phyloP scores from a whole-genome alignment of 73 alveolate genomes.

The Paramecium primaurelia region DNA sequence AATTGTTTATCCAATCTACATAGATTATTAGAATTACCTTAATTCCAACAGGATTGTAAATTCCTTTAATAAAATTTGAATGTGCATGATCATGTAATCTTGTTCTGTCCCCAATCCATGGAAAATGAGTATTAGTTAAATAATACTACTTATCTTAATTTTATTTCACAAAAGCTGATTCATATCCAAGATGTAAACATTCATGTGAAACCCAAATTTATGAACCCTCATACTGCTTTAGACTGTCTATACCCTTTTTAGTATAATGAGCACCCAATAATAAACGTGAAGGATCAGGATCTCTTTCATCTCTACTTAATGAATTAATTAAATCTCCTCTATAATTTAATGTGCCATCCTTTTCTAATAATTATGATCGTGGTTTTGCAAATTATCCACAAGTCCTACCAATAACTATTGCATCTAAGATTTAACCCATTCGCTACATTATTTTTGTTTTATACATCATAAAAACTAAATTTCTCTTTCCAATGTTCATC shows the following conservation, averaged over 20 bases:
- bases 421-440: slow-evolving; percentile 30
- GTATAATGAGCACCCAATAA: slow-evolving; percentile 12
- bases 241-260: not conserved
- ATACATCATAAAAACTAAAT: slow-evolving; percentile 27
- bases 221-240: not conserved
- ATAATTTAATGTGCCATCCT: slow-evolving; percentile 53
- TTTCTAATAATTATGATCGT: slow-evolving; percentile 1
- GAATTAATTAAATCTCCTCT: slow-evolving; percentile 52
- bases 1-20: slow-evolving; percentile 51
- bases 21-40: not conserved
- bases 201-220: slow-evolving; percentile 58
- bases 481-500: not conserved
- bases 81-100: slow-evolving; percentile 61
- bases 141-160: not conserved
- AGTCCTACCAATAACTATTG: slow-evolving; percentile 52
- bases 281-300: slow-evolving; percentile 61
- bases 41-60: slow-evolving; percentile 65
- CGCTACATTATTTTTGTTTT: not conserved
- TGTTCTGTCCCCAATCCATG: slow-evolving; percentile 74
- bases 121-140: slow-evolving; percentile 50
- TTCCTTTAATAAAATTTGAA: slow-evolving; percentile 62
- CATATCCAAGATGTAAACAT: slow-evolving; percentile 63
- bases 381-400: slow-evolving; percentile 68
- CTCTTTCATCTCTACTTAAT: slow-evolving; percentile 5
- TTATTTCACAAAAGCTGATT: slow-evolving; percentile 45